Conservation (phyloP, 768 basidiomycete genomes). For the Gymnopilus dilepis region DNA sequence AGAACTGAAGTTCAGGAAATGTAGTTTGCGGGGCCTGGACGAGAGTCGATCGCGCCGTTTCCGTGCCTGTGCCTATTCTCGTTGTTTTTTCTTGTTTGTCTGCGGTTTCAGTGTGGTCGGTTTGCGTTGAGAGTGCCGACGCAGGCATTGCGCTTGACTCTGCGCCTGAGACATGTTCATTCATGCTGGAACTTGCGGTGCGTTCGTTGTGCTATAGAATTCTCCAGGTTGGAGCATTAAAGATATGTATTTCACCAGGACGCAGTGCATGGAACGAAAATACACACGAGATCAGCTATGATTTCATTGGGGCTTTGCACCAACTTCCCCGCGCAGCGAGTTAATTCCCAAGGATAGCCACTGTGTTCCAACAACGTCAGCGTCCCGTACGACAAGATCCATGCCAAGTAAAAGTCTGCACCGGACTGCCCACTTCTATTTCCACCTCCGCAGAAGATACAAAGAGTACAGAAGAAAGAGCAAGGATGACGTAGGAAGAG, state of each 20-base stretch:
- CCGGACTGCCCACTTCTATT: slow-evolving; percentile 9
- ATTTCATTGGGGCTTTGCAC: slow-evolving; percentile 12
- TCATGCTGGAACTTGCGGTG: neutral
- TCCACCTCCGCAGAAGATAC: slow-evolving; percentile 9
- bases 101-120: neutral
- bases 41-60: slow-evolving; percentile 6
- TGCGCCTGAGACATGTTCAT: neutral
- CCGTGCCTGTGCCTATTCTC: neutral
- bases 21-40: slow-evolving; percentile 9
- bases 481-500: neutral
- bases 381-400: neutral
- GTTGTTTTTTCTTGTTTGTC: slow-evolving; percentile 23
- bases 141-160: slow-evolving; percentile 1
- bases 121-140: slow-evolving; percentile 1
- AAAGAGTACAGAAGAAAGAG: neutral
- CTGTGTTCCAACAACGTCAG: neutral
- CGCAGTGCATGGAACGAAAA: neutral
- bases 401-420: neutral
- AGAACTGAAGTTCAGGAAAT: slow-evolving; percentile 26
- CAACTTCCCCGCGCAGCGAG: neutral
- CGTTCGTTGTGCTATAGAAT: neutral
- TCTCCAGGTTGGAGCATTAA: slow-evolving; percentile 2
- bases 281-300: slow-evolving; percentile 6
- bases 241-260: neutral
- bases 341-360: neutral